Evolutionary conservation across 352 stramenopile genomes (phyloP).

Genomic region (Phytophthora capsici): DNA sequence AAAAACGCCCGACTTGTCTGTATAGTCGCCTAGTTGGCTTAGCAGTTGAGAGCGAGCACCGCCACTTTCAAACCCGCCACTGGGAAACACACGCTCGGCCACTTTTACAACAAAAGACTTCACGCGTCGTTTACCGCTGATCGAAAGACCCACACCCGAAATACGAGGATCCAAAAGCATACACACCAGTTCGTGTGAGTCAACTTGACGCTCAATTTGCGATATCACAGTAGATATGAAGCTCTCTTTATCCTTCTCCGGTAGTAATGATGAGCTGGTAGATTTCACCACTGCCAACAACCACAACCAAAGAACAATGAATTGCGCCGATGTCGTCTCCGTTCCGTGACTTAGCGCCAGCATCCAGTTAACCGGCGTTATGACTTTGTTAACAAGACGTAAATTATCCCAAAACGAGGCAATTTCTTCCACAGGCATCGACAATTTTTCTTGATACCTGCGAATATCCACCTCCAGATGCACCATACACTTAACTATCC

Average conservation of each 20-base stretch:
- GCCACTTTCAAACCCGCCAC: conserved; percentile 19
- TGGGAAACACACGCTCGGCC: conserved; percentile 33
- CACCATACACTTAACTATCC: conserved; percentile 36
- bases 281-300: conserved; percentile 32
- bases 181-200: conserved; percentile 50
- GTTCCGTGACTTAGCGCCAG: conserved; percentile 45
- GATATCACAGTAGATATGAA: conserved; percentile 20
- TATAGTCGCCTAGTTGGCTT: conserved; percentile 45
- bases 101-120: conserved; percentile 56
- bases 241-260: conserved; percentile 11
- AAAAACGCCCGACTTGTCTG: conserved; percentile 47
- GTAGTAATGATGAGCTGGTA: conserved; percentile 12
- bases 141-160: conserved; percentile 43
- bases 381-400: conserved; percentile 35
- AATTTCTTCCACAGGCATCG: conserved; percentile 16
- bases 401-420: conserved; percentile 45
- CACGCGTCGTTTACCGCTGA: conserved; percentile 47
- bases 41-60: conserved; percentile 35
- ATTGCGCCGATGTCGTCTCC: conserved; percentile 46
- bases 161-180: conserved; percentile 59
- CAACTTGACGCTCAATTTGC: conserved; percentile 18
- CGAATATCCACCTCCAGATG: conserved; percentile 34
- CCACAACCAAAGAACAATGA: conserved; percentile 59
- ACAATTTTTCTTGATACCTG: conserved; percentile 22
- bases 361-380: conserved; percentile 56